These are phyloP conservation scores for Fusarium sacchari DNA, from an alignment of 2,329 filamentous ascomycete genomes.

Conservation along the genomic window DNA sequence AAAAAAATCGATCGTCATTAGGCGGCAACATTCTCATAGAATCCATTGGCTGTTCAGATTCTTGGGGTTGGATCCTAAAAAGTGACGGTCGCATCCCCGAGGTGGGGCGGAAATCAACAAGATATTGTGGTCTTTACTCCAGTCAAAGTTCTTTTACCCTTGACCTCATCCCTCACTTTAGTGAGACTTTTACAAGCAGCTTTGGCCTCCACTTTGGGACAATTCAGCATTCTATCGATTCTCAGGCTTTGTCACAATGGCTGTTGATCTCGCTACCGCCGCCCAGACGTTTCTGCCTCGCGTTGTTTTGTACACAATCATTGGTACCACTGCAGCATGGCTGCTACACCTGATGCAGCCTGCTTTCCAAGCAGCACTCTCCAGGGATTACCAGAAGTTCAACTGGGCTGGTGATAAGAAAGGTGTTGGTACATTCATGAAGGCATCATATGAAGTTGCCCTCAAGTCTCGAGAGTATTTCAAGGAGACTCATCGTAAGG, in stretches of 20 bases:
- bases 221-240: background rate
- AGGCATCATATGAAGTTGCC: constrained; percentile 15
- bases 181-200: background rate
- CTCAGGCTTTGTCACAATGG: background rate
- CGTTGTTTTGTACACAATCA: constrained; percentile 1
- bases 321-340: constrained; percentile 18
- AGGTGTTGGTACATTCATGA: constrained; percentile 14
- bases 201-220: background rate
- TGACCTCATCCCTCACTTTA: background rate
- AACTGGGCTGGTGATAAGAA: constrained; percentile 21
- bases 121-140: background rate
- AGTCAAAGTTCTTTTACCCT: background rate
- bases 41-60: background rate
- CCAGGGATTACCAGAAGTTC: constrained; percentile 6
- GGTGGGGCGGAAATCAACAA: background rate
- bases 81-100: background rate
- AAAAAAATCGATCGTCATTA: background rate
- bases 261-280: background rate
- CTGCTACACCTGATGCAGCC: constrained; percentile 16
- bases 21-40: constrained; percentile 3
- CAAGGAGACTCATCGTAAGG: constrained; percentile 11
- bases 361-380: constrained; percentile 15
- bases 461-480: constrained; percentile 16
- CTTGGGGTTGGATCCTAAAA: background rate
- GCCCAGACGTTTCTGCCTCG: constrained; percentile 5